Conservation (phyloP, 208 protist genomes). For the Kentomonas sorsogonicus region DNA sequence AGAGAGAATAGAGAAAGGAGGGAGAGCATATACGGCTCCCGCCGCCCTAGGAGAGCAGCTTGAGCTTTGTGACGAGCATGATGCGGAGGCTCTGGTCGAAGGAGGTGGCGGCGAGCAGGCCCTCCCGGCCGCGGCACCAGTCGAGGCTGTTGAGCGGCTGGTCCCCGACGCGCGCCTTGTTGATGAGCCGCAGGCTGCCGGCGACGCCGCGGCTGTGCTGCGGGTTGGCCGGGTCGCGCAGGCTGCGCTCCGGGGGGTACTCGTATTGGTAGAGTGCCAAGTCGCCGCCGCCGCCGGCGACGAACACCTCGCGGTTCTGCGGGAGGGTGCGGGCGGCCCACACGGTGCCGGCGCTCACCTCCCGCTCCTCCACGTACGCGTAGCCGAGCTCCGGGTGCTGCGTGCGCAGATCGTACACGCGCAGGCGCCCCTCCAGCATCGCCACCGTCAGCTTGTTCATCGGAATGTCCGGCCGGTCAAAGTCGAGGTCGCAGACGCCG, state of each 20-base stretch:
- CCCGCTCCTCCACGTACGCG: slow-evolving; percentile 81
- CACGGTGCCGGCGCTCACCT: slow-evolving; percentile 76
- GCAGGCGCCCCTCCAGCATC: slow-evolving; percentile 80
- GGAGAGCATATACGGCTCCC: not conserved
- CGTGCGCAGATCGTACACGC: slow-evolving; percentile 87
- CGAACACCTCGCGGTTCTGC: slow-evolving; percentile 91
- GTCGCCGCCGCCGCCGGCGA: slow-evolving; percentile 82
- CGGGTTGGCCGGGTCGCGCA: slow-evolving; percentile 72
- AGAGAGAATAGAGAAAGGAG: slow-evolving; percentile 13
- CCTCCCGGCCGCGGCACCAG: slow-evolving; percentile 80
- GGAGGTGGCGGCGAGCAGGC: slow-evolving; percentile 70
- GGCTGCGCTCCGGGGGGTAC: slow-evolving; percentile 79
- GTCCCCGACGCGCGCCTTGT: slow-evolving; percentile 77
- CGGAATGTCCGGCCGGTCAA: slow-evolving; percentile 89
- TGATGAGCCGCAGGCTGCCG: slow-evolving; percentile 69
- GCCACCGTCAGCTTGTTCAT: slow-evolving; percentile 94
- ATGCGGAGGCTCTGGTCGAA: slow-evolving; percentile 87
- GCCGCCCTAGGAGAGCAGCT: slow-evolving; percentile 50
- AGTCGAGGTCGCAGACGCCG: slow-evolving; percentile 89
- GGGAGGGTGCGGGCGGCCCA: slow-evolving; percentile 85
- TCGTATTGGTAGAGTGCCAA: slow-evolving; percentile 85
- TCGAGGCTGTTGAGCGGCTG: slow-evolving; percentile 86
- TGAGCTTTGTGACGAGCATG: slow-evolving; percentile 81
- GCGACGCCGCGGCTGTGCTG: slow-evolving; percentile 66
- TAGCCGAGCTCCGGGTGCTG: slow-evolving; percentile 81